These are phyloP conservation scores for Leccinum fibrillosum DNA, from an alignment of 768 basidiomycete species.

Conservation along the genomic window DNA sequence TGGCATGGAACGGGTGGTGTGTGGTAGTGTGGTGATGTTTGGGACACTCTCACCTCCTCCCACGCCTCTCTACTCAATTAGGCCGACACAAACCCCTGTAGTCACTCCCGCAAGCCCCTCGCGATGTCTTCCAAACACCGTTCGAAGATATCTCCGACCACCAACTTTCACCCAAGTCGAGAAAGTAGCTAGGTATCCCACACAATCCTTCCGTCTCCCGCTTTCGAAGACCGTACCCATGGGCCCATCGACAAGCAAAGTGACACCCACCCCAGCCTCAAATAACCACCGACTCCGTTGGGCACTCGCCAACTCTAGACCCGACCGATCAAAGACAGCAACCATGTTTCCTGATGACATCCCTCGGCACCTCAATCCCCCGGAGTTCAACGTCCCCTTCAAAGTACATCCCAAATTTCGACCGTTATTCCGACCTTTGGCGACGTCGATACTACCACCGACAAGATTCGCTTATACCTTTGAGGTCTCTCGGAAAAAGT, in stretches of 20 bases:
- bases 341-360: neutral
- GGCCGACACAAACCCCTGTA: no score
- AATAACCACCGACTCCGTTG: neutral
- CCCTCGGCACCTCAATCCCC: neutral
- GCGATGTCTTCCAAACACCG: neutral
- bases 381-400: neutral
- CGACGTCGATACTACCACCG: neutral
- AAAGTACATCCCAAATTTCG: neutral
- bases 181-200: neutral
- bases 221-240: neutral
- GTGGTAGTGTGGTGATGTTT: neutral
- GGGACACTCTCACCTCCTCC: neutral
- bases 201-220: neutral
- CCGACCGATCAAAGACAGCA: neutral
- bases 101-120: no score
- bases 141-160: neutral
- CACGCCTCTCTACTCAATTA: no score
- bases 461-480: conserved; percentile 1
- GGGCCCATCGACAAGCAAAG: neutral
- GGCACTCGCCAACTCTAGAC: neutral
- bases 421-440: neutral
- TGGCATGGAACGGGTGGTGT: neutral
- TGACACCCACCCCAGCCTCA: neutral
- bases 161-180: no score
- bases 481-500: neutral